Evolutionary conservation across 31 red algal species (phyloP).

Genomic region (Endocladia muricata): DNA sequence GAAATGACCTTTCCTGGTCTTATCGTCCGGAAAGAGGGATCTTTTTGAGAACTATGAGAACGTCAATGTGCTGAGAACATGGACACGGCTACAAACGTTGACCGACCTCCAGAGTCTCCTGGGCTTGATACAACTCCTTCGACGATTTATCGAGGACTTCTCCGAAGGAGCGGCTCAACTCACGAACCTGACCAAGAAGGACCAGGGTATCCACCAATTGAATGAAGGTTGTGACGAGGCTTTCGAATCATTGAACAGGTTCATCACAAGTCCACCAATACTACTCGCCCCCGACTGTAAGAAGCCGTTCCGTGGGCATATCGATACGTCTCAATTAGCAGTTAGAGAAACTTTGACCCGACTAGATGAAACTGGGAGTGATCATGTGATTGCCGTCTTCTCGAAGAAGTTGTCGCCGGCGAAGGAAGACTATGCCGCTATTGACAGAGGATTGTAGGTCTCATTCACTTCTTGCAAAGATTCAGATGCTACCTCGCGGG

Average conservation of each 20-base stretch:
- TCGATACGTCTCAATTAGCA: conserved; percentile 2
- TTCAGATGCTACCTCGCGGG: conserved; percentile 9
- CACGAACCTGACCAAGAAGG: conserved; percentile 21
- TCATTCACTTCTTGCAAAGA: conserved; percentile 1
- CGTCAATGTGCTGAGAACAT: background rate
- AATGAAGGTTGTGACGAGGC: background rate
- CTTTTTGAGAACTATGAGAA: background rate
- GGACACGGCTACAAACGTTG: background rate
- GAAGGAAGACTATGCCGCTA: background rate
- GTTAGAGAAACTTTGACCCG: conserved; percentile 4
- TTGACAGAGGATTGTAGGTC: background rate
- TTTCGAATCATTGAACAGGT: background rate
- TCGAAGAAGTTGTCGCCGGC: conserved; percentile 9
- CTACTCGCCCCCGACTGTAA: background rate
- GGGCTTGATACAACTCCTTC: conserved; percentile 13
- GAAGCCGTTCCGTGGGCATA: conserved; percentile 5
- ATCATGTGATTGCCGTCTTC: conserved; percentile 1
- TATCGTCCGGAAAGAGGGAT: conserved; percentile 4
- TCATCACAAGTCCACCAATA: background rate
- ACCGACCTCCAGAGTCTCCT: conserved; percentile 6
- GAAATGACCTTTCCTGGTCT: conserved; percentile 1
- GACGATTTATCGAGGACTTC: conserved; percentile 14
- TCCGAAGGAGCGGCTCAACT: conserved; percentile 13
- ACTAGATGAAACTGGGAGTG: conserved; percentile 3
- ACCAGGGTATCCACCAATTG: background rate